Evolutionary conservation across 192 early-diverging fungal genomes (phyloP), one percentile per base, ranked within the genome.

Genomic region (Irineochytrium annulatum): DNA sequence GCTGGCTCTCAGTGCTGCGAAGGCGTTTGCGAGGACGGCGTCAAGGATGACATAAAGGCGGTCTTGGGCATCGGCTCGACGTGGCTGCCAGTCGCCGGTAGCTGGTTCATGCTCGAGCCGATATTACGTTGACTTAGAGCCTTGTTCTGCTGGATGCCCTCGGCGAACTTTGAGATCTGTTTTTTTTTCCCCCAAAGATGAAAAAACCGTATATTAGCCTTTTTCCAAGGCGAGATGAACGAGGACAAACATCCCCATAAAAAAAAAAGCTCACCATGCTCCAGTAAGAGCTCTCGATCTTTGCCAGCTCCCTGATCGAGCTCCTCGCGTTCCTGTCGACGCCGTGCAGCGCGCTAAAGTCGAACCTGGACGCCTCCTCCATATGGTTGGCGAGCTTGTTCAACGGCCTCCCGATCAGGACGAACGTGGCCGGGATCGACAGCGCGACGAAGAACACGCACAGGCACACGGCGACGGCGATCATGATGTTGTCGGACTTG

Each of bases 241-340:
- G n/a, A n/a, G n/a, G n/a, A n/a, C n/a, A n/a, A n/a, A n/a, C n/a
- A n/a, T n/a, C n/a, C n/a, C n/a, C n/a, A n/a, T n/a, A n/a, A n/a
- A n/a, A n/a, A 13, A n/a, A 49, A 49, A 49, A 49, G 26, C 46
- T 22, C 46, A 49, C 46, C 46, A 49, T 49, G 6, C 24, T 22
- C 46, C 46, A 49, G 22, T 49, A 49, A 22, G 46, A 8, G 6
- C 17, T 17, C 26, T 49, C 17, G 17, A 49, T 49, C 8, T 8
- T 17, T 8, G 17, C 46, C 6, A 49, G 46, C 22, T 49, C 46
- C 22, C 26, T 49, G 46, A 49, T 49, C 17, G 26, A 20, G 24
- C 46, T 49, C 24, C 8, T 8, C 6, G 11, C 6, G 8, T 8
- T 49, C 24, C 46, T 22, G 8, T 49, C 22, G 17, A 8, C 26